Evolutionary conservation across 768 basidiomycete genomes (phyloP).

Genomic region (Pulveroboletus sp.): DNA sequence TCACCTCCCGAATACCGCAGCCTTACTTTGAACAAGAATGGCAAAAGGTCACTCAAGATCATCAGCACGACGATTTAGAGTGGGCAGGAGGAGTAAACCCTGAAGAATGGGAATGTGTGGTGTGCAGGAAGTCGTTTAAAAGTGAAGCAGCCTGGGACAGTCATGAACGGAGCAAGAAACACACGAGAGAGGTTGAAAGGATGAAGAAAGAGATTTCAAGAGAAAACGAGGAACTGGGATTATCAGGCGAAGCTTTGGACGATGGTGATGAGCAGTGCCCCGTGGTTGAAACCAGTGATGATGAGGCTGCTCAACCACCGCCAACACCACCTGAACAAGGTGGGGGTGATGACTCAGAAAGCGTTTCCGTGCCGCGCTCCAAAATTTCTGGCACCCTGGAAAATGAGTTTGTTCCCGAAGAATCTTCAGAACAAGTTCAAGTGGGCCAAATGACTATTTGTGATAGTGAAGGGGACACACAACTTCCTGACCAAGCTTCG

Average conservation of each 20-base stretch:
- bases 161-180: constrained; percentile 94
- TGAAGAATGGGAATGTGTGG: constrained; percentile 95
- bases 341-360: constrained; percentile 3
- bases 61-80: constrained; percentile 53
- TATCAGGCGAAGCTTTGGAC: constrained; percentile 38
- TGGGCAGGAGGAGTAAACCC: constrained; percentile 73
- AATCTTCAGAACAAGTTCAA: constrained; percentile 5
- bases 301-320: constrained; percentile 11
- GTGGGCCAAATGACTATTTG: neutral
- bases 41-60: constrained; percentile 60
- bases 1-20: constrained; percentile 27
- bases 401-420: constrained; percentile 8
- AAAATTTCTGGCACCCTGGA: constrained; percentile 1
- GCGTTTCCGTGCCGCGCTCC: neutral
- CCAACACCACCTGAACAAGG: constrained; percentile 9
- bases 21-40: constrained; percentile 84
- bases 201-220: constrained; percentile 73
- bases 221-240: constrained; percentile 66
- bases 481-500: constrained; percentile 6
- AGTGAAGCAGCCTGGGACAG: constrained; percentile 95
- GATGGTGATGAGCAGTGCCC: constrained; percentile 18
- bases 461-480: neutral
- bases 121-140: constrained; percentile 83
- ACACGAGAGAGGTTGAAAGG: constrained; percentile 81
- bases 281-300: constrained; percentile 10